Evolutionary conservation across 208 protist species (phyloP).

Genomic region (Phytomonas francai): DNA sequence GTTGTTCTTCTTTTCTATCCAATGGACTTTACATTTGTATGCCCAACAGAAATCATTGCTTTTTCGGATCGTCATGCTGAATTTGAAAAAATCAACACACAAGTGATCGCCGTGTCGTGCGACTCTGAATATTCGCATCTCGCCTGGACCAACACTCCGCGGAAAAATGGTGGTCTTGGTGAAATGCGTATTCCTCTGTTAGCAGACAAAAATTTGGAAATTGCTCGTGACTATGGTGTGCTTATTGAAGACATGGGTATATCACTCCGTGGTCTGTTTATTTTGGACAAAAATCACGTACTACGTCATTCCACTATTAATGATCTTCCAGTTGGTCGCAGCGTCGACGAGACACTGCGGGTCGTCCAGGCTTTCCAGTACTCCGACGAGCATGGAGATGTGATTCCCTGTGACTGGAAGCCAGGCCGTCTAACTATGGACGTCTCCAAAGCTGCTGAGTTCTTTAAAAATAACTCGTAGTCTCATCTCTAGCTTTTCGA

Average conservation of each 20-base stretch:
- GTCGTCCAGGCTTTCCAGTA: conserved; percentile 95
- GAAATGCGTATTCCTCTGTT: conserved; percentile 95
- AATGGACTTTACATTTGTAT: conserved; percentile 97
- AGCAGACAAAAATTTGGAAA: conserved; percentile 92
- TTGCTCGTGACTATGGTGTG: conserved; percentile 92
- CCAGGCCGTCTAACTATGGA: conserved; percentile 91
- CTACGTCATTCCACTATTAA: conserved; percentile 92
- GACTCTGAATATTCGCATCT: conserved; percentile 93
- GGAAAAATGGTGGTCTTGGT: conserved; percentile 95
- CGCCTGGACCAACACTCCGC: conserved; percentile 93
- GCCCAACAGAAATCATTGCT: conserved; percentile 95
- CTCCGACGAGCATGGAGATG: conserved; percentile 92
- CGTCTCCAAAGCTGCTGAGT: conserved; percentile 83
- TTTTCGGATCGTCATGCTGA: conserved; percentile 89
- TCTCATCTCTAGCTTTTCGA: neutral
- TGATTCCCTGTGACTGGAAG: conserved; percentile 94
- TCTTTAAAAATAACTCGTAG: conserved; percentile 83
- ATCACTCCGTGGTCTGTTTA: conserved; percentile 91
- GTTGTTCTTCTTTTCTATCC: conserved; percentile 95
- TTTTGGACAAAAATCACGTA: conserved; percentile 93
- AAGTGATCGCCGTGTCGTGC: conserved; percentile 90
- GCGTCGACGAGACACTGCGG: conserved; percentile 94
- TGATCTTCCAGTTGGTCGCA: conserved; percentile 94
- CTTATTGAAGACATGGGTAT: conserved; percentile 86
- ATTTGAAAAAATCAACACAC: conserved; percentile 87